A percentile compares a stretch with the other conserved stretches of the same genome.
Evolutionary conservation across 2,329 filamentous ascomycete genomes (phyloP).

Genomic region (Tolypocladium endophyticum): DNA sequence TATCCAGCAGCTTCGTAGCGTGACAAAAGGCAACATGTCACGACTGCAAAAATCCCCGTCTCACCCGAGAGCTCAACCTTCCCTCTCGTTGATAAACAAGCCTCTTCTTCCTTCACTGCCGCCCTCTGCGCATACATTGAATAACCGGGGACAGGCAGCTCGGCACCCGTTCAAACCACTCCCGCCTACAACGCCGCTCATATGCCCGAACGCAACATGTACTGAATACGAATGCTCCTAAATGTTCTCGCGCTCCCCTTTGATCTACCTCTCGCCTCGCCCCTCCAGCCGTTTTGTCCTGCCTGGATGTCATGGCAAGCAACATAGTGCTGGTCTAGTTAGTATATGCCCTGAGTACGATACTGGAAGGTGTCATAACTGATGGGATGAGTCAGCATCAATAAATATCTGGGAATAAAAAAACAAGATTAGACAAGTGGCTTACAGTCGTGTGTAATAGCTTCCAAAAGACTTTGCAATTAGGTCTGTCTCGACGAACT

Average conservation of each 20-base stretch:
- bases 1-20: neutral
- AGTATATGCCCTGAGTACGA: slow-evolving; percentile 80
- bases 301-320: neutral
- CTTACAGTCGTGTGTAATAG: slow-evolving; percentile 78
- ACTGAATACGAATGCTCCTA: neutral
- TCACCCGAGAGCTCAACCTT: neutral
- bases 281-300: neutral
- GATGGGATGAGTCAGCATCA: slow-evolving; percentile 1
- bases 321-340: slow-evolving; percentile 19
- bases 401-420: neutral
- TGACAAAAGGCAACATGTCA: neutral
- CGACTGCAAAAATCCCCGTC: neutral
- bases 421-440: slow-evolving; percentile 1
- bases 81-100: neutral
- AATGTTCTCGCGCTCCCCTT: neutral
- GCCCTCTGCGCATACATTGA: neutral
- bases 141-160: neutral
- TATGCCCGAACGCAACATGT: neutral
- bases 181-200: neutral
- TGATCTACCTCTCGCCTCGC: neutral
- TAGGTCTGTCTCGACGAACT: slow-evolving; percentile 70
- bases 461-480: slow-evolving; percentile 74
- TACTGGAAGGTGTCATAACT: slow-evolving; percentile 84
- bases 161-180: neutral
- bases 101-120: neutral